Conservation (phyloP, 345 rosid species). For the Euclidium syriacum region DNA sequence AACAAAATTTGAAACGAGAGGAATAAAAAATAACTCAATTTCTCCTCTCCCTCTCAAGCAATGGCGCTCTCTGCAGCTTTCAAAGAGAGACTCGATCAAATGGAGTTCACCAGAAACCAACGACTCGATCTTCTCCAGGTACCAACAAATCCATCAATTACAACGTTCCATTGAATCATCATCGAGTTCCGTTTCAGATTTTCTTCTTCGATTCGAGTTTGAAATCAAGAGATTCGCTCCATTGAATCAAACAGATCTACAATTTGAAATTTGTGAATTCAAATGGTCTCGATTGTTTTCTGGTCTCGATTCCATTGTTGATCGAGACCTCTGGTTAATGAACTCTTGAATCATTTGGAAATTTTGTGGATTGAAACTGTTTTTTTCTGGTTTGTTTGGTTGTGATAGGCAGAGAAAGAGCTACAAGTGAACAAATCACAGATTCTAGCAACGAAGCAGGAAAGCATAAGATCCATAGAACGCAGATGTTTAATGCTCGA, state of each 20-base stretch:
- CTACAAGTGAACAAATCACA: slow-evolving; percentile 44
- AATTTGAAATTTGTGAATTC: too few species aligned
- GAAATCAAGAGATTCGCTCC: neutral
- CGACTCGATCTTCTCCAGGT: slow-evolving; percentile 69
- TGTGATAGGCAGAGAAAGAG: slow-evolving; percentile 60
- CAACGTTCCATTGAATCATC: neutral
- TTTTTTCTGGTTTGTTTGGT: neutral
- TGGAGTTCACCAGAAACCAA: slow-evolving; percentile 60
- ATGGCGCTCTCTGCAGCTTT: slow-evolving; percentile 73
- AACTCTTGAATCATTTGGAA: neutral
- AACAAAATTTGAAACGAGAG: too few species aligned
- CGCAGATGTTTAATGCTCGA: slow-evolving; percentile 53
- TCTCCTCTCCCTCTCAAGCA: neutral
- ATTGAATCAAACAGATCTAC: too few species aligned
- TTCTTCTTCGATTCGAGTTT: neutral
- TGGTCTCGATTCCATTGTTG: neutral
- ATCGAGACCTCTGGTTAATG: neutral
- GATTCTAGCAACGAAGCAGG: slow-evolving; percentile 42
- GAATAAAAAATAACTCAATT: too few species aligned
- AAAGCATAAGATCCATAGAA: slow-evolving; percentile 38
- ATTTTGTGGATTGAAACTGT: neutral
- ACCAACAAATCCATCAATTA: neutral
- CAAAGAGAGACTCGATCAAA: slow-evolving; percentile 56
- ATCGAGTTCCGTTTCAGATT: neutral
- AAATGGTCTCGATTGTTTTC: too few species aligned